Percentiles rank a stretch among this genome's conserved stretches.
phyloP scores from a whole-genome alignment of 495 filamentous ascomycete species.

The Cairneyella variabilis region DNA sequence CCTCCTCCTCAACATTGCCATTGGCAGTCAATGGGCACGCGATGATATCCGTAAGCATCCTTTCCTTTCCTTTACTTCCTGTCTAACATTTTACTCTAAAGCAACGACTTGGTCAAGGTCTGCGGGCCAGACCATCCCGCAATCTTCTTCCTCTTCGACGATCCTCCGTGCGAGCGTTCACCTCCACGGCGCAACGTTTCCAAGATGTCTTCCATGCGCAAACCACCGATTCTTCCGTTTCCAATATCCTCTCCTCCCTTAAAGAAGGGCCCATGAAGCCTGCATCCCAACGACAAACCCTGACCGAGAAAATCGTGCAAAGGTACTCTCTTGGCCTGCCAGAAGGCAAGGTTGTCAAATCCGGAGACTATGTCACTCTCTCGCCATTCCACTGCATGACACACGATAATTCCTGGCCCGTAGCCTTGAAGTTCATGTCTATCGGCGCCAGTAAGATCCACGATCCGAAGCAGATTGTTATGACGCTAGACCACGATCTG shows the following conservation, averaged over 20 bases:
- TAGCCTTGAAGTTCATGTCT: slow-evolving; percentile 59
- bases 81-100: background rate
- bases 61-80: background rate
- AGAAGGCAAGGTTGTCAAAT: slow-evolving; percentile 64
- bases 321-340: slow-evolving; percentile 67
- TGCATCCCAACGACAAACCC: too few species aligned
- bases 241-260: slow-evolving; percentile 41
- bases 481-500: slow-evolving; percentile 92
- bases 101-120: slow-evolving; percentile 23
- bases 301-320: slow-evolving; percentile 93
- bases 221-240: slow-evolving; percentile 38
- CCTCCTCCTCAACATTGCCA: background rate
- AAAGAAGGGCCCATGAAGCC: slow-evolving; percentile 38
- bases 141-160: slow-evolving; percentile 17
- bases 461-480: slow-evolving; percentile 31
- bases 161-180: slow-evolving; percentile 27
- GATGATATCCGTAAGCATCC: slow-evolving; percentile 23
- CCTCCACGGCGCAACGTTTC: slow-evolving; percentile 35
- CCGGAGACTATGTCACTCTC: slow-evolving; percentile 82
- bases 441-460: slow-evolving; percentile 30
- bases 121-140: slow-evolving; percentile 20
- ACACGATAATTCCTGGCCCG: slow-evolving; percentile 91
- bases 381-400: slow-evolving; percentile 77
- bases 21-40: slow-evolving; percentile 16
- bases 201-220: slow-evolving; percentile 51